Base-by-base conservation (phyloP, 371 early-diverging fungal genomes). In the Mucor indicus region DNA sequence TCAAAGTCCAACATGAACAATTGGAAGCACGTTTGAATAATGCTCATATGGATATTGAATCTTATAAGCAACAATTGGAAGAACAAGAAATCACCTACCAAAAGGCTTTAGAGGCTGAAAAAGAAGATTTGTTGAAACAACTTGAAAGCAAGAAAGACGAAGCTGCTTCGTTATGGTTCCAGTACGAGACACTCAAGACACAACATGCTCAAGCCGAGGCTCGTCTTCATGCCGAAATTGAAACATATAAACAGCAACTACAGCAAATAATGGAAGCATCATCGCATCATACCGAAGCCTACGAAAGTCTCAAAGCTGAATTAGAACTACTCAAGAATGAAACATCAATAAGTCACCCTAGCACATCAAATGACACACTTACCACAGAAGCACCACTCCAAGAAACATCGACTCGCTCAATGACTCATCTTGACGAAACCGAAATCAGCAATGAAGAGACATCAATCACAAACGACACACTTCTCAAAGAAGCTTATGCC, bases 1-100 rank as follows among this genome's bases (percentile, higher is more conserved):
- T 60, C 16, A 60, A 60, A 23, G 55, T 55, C 7, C 50, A 60
- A 38, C 38, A 41, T 43, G 60, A 55, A 8, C 60, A 55, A 43
- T 47, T 16, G 10, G 38, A 54, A 8, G 55, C 60, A 22, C 46
- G 51, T 16, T 29, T 55, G 10, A 50, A 50, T 5, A 35, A 32
- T n/a, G 60, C 60, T 8, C 50, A 46, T 24, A 43, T 55, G 31
- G 60, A 60, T 9, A 38, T 50, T 7, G 55, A 40, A n/a, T 60
- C 50, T 12, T 60, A 60, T 27, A 50, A 50, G 17, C 50, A 20
- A 17, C 50, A 50, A 21, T 17, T 50, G 42, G 50, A 50, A 19
- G 1, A 24, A 20, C 33, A 35, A 10, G 16, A 12, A n/a, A n/a
- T 12, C 30, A 12, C 30, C 12, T 30, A 6, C 12, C 30, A 12